phyloP scores from a whole-genome alignment of 306 rosid genomes.

The Parietaria judaica region DNA sequence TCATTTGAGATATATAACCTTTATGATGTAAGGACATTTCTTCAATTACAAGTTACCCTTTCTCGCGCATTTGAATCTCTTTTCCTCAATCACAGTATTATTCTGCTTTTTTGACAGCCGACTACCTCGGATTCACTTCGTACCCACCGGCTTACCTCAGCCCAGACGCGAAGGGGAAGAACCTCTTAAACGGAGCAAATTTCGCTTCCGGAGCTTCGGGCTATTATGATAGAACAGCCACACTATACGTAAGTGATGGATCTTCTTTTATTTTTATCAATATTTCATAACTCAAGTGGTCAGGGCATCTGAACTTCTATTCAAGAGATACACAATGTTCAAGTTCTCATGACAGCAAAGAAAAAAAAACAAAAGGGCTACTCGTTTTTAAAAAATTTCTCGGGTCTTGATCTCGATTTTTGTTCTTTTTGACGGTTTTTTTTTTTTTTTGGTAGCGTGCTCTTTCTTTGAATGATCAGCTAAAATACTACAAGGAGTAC shows the following conservation, averaged over 20 bases:
- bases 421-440: neutral
- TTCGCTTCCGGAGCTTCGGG: conserved; percentile 67
- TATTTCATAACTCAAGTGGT: no score
- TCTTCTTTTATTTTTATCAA: no score
- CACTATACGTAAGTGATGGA: conserved; percentile 26
- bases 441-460: conserved; percentile 30
- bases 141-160: conserved; percentile 56
- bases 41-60: neutral
- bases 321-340: no score
- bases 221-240: conserved; percentile 34
- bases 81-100: neutral
- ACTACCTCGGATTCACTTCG: conserved; percentile 49
- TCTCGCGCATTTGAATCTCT: neutral
- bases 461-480: conserved; percentile 39
- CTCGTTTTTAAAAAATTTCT: conserved; percentile 9
- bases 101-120: conserved; percentile 29
- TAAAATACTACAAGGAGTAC: conserved; percentile 44
- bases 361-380: neutral
- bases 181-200: conserved; percentile 49
- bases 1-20: no score
- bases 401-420: neutral
- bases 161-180: conserved; percentile 42
- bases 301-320: no score
- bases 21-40: no score
- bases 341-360: neutral